A percentile compares a stretch with the other conserved stretches of the same genome.
Evolutionary conservation across 2,329 filamentous ascomycete species (phyloP).

Genomic region (Colletotrichum echinochloae): DNA sequence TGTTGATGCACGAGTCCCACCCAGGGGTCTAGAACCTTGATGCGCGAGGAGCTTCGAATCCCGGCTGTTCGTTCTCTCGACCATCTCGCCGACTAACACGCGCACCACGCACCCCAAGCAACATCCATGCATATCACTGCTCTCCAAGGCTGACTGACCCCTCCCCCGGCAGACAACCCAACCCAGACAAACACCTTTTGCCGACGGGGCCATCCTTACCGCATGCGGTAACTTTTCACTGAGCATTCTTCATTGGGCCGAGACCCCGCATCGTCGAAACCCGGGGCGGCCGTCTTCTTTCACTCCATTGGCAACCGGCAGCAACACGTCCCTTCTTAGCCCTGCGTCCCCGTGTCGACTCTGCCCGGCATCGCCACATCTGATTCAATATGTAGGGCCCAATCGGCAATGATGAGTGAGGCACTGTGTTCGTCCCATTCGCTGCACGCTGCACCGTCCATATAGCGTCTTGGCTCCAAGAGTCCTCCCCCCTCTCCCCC

Average conservation of each 20-base stretch:
- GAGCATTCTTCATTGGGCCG: slow-evolving; percentile 9
- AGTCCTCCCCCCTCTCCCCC: not conserved
- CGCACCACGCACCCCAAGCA: slow-evolving; percentile 3
- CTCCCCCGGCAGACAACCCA: slow-evolving; percentile 14
- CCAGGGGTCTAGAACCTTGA: slow-evolving; percentile 15
- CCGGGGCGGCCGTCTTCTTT: not conserved
- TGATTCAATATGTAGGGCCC: not conserved
- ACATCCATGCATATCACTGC: slow-evolving; percentile 12
- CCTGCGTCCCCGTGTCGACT: too few species aligned
- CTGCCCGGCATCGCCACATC: not conserved
- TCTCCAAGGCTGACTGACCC: not conserved
- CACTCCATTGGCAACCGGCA: slow-evolving; percentile 10
- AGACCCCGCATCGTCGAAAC: slow-evolving; percentile 6
- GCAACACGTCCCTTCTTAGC: not conserved
- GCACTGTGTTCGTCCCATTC: slow-evolving; percentile 28
- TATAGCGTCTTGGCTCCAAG: not conserved
- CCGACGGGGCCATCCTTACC: slow-evolving; percentile 7
- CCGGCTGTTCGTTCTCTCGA: not conserved
- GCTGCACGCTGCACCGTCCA: slow-evolving; percentile 1
- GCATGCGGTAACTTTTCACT: slow-evolving; percentile 22
- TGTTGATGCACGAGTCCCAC: not conserved
- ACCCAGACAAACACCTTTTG: too few species aligned
- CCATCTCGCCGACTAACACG: not conserved
- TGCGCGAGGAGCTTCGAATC: not conserved
- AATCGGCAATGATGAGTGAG: not conserved